Percentiles rank a stretch among this genome's conserved stretches.
phyloP scores from a whole-genome alignment of 768 basidiomycete genomes.

The Leccinum uliginosum region DNA sequence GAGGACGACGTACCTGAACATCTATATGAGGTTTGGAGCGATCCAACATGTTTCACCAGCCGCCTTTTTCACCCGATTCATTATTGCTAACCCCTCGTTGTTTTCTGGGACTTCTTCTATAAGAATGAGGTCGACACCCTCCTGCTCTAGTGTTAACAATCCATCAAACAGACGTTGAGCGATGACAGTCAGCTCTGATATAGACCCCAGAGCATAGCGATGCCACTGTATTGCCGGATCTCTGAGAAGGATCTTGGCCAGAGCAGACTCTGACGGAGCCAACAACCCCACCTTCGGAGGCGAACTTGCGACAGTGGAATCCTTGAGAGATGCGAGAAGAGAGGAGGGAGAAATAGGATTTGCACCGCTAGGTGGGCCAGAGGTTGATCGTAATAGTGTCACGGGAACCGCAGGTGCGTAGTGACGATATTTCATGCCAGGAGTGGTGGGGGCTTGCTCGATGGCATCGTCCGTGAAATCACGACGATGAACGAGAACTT shows the following conservation, averaged over 20 bases:
- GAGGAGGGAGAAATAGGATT: conserved; percentile 28
- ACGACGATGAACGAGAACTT: conserved; percentile 72
- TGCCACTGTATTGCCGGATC: conserved; percentile 48
- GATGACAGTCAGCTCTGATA: conserved; percentile 56
- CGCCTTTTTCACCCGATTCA: conserved; percentile 92
- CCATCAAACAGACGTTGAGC: conserved; percentile 88
- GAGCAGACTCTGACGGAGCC: conserved; percentile 53
- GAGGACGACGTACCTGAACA: conserved; percentile 12
- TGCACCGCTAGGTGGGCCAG: conserved; percentile 37
- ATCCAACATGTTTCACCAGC: conserved; percentile 54
- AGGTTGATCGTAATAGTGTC: conserved; percentile 56
- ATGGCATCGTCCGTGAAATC: conserved; percentile 70
- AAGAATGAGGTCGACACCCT: conserved; percentile 76
- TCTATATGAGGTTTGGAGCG: conserved; percentile 9
- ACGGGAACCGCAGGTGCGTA: conserved; percentile 92
- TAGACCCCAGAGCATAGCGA: conserved; percentile 47
- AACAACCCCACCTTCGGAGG: conserved; percentile 60
- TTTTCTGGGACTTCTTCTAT: conserved; percentile 81
- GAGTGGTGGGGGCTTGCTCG: conserved; percentile 84
- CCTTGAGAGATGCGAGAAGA: conserved; percentile 43
- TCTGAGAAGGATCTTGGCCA: conserved; percentile 28
- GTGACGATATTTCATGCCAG: conserved; percentile 99
- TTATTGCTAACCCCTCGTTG: conserved; percentile 85
- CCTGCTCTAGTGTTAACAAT: conserved; percentile 70
- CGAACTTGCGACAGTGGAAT: conserved; percentile 3